A percentile compares a stretch with the other conserved stretches of the same genome.
phyloP scores from a whole-genome alignment of 495 filamentous ascomycete species.

The Lophiostoma macrostomum region DNA sequence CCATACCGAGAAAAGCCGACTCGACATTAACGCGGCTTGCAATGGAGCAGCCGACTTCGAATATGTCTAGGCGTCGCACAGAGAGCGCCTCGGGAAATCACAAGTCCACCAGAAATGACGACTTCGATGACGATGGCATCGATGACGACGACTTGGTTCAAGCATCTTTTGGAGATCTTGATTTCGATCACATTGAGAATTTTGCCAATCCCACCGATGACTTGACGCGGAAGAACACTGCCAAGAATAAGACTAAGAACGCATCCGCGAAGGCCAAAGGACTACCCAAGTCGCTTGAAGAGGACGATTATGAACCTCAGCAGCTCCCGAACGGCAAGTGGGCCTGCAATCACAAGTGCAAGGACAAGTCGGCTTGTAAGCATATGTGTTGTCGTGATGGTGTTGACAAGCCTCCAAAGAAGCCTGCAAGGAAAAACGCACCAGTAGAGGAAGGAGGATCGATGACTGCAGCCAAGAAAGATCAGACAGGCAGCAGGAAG shows the following conservation, averaged over 20 bases:
- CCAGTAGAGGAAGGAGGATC: constrained; percentile 2
- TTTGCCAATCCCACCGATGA: constrained; percentile 36
- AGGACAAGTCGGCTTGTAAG: constrained; percentile 70
- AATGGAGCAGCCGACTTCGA: constrained; percentile 9
- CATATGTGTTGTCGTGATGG: constrained; percentile 91
- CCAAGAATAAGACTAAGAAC: constrained; percentile 24
- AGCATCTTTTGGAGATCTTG: constrained; percentile 37
- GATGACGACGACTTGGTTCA: constrained; percentile 55
- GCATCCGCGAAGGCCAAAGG: neutral
- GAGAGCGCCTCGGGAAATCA: constrained; percentile 1
- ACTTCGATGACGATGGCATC: constrained; percentile 57
- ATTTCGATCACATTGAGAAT: constrained; percentile 50
- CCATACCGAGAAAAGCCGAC: constrained; percentile 33
- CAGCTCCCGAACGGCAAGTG: constrained; percentile 79
- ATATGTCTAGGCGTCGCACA: constrained; percentile 20
- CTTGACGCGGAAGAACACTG: constrained; percentile 24
- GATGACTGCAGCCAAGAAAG: constrained; percentile 22
- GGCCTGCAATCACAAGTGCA: constrained; percentile 83
- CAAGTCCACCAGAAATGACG: constrained; percentile 36
- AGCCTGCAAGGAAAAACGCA: constrained; percentile 41
- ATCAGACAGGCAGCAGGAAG: constrained; percentile 5
- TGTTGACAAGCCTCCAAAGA: constrained; percentile 70
- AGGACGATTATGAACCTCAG: constrained; percentile 44
- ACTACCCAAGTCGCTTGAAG: constrained; percentile 10
- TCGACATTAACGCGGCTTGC: neutral